Evolutionary conservation across 2,329 filamentous ascomycete genomes (phyloP), one percentile per base, ranked within the genome.

Genomic region (Lasiodiplodia citricola): DNA sequence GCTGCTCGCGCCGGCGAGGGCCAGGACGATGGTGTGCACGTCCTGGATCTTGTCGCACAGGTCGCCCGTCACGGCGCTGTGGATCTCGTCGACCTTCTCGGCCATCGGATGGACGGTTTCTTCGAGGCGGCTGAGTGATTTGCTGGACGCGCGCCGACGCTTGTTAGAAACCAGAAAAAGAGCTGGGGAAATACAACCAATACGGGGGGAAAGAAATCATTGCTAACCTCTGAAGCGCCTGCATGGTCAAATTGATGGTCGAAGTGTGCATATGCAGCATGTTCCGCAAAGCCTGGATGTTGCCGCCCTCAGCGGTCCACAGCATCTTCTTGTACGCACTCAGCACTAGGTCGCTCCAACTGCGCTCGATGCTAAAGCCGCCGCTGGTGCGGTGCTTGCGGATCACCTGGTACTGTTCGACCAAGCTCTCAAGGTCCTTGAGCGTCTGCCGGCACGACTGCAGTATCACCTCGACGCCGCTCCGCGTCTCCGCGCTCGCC

Each of bases 341-440:
- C 8, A 84, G 56, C 0, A 83, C 80, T 3, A 80, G 72, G 50
- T 81, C 76, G 62, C 79, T 82, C 83, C 83, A 85, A 52, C 76
- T 78, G 56, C 81, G 76, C 68, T 83, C 81, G 25, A 82, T 78
- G 1, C 80, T 76, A 66, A 80, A 81, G 2, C 80, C 80, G 11
- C 79, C 77, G 21, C 74, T 75, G 0, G 80, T 82, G 28, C 79
- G 75, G 66, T 79, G 78, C 70, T 80, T 82, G 60, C 75, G 79
- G 70, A 83, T 79, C 58, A 82, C 78, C 67, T 83, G 82, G 71
- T 84, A 83, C 54, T 80, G 78, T 55, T 83, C 80, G 18, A 83
- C 76, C 38, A 84, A 75, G 35, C 80, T 80, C 55, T 84, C 81
- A 54, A 84, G 72, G 68, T 84, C 80, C 21, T 80, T 74, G 8